phyloP scores from a whole-genome alignment of 1,284 basidiomycete genomes.

The Puccinia horiana region DNA sequence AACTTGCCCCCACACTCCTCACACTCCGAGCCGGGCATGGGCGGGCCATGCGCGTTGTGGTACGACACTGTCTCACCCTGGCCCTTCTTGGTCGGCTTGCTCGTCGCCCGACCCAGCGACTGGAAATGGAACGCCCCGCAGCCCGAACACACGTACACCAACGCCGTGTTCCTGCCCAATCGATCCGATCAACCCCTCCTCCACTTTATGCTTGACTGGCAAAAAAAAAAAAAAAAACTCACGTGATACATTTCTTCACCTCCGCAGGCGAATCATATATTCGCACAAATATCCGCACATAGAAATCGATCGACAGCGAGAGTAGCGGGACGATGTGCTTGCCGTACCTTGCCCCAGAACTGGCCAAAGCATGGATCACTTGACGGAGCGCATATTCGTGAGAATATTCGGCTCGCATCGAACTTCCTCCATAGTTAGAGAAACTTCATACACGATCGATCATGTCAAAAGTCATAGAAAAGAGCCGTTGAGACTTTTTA shows the following conservation, averaged over 20 bases:
- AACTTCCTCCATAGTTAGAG: conserved; percentile 93
- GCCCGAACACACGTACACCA: conserved; percentile 76
- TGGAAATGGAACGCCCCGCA: conserved; percentile 80
- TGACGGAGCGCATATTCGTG: conserved; percentile 91
- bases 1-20: conserved; percentile 75
- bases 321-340: conserved; percentile 87
- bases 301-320: conserved; percentile 95
- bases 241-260: conserved; percentile 82
- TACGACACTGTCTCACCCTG: conserved; percentile 67
- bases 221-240: conserved; percentile 54
- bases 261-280: conserved; percentile 75
- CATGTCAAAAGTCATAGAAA: no score
- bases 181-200: not conserved
- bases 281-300: conserved; percentile 86
- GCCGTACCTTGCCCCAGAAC: conserved; percentile 86
- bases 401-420: conserved; percentile 85
- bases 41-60: conserved; percentile 74
- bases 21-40: conserved; percentile 66
- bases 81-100: conserved; percentile 64
- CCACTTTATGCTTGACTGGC: conserved; percentile 38
- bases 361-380: conserved; percentile 80
- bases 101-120: conserved; percentile 71
- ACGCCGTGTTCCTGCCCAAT: conserved; percentile 70
- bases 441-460: conserved; percentile 64
- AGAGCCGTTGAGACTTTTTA: no score